Base-by-base conservation (phyloP, 768 basidiomycete species). In the Tylopilus plumbeoviolaceoides region DNA sequence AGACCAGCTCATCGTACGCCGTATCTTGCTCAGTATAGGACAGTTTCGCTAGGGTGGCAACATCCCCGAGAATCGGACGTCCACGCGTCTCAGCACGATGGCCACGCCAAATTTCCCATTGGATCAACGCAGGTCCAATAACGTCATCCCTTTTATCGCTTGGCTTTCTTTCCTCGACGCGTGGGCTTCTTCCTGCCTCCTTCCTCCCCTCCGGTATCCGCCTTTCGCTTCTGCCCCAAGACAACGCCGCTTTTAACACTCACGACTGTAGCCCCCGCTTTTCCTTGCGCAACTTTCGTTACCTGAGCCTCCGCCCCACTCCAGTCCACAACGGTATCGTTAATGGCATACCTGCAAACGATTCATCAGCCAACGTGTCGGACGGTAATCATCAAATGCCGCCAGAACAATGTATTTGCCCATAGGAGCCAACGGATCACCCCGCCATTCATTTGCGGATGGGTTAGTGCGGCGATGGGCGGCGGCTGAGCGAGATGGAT, bases 291-390 rank as follows among this genome's bases (percentile, higher is more conserved):
- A 41, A 82, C 64, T 45, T 75, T 75, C 31, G 77, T 68, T 5
- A 23, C 23, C 23, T 23, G 23, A 23, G 77, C 73, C 64, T 92
- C 87, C 5, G 89, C 92, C 25, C 70, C 69, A 35, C 76, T 74
- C 88, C 91, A 95, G 66, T 95, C 90, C 27, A 79, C 73, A 15
- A 78, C 73, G 0, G 73, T 68, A 59, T 85, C 82, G 59, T 88
- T 78, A 59, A 98, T 93, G 25, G 86, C 84, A 65, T 80, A 90
- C 66, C 88, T 90, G 62, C 30, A 46, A 27, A 40, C 11, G 20
- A 30, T 30, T 6, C 20, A 25, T 54, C 11, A 51, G 55, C 44
- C 45, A 43, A 30, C 27, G 9, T 41, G 12, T 40, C 30, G 25
- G 8, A 35, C 35, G 21, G 14, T 18, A 1, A 21, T 11, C 17